phyloP scores from a whole-genome alignment of 2,329 filamentous ascomycete species.

The Periconia macrospinosa region DNA sequence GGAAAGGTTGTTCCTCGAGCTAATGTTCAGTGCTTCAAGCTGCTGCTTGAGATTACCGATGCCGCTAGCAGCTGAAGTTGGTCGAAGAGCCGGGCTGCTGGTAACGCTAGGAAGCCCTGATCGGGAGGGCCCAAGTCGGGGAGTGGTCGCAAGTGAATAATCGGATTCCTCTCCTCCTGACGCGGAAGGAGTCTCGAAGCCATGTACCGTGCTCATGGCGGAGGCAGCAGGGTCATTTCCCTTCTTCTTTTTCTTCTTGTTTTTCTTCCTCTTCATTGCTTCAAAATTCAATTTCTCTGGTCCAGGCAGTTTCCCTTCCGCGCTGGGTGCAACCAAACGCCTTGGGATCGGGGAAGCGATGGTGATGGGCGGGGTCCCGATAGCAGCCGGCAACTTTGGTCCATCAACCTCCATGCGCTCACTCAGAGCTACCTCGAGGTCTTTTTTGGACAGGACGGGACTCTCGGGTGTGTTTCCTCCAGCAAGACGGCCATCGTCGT shows the following conservation, averaged over 20 bases:
- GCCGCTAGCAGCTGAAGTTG: constrained; percentile 61
- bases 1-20: constrained; percentile 53
- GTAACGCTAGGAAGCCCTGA: constrained; percentile 55
- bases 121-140: constrained; percentile 44
- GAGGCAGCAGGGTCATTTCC: constrained; percentile 32
- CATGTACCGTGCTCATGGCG: constrained; percentile 45
- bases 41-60: constrained; percentile 82
- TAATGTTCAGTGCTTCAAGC: constrained; percentile 74
- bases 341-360: constrained; percentile 37
- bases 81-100: constrained; percentile 54
- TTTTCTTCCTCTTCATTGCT: constrained; percentile 39
- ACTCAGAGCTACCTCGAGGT: constrained; percentile 18
- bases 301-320: constrained; percentile 25
- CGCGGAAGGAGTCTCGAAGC: constrained; percentile 54
- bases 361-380: constrained; percentile 41
- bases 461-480: constrained; percentile 13
- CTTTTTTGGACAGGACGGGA: constrained; percentile 7
- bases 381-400: constrained; percentile 20
- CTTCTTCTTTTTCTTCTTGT: constrained; percentile 43
- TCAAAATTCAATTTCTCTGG: constrained; percentile 43
- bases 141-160: constrained; percentile 45
- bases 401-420: constrained; percentile 30
- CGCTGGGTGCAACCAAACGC: constrained; percentile 24
- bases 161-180: constrained; percentile 62
- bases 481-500: constrained; percentile 32